phyloP scores from a whole-genome alignment of 2,329 filamentous ascomycete genomes.

The Blumeria graminis region DNA sequence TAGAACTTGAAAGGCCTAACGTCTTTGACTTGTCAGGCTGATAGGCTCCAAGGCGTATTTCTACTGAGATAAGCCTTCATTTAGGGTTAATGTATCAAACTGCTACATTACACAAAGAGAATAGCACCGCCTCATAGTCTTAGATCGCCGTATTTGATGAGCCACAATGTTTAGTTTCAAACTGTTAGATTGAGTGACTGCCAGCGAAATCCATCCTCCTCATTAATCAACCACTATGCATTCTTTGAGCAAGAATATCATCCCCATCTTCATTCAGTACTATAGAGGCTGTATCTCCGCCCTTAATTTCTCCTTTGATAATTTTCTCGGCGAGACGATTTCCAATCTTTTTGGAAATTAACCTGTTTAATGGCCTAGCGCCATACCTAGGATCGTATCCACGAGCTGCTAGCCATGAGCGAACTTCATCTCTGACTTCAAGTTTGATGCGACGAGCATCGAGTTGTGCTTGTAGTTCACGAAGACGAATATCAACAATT shows the following conservation, averaged over 20 bases:
- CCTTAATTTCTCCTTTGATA: conserved; percentile 60
- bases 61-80: too few relatives aligned
- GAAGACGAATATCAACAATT: conserved; percentile 79
- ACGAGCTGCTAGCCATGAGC: conserved; percentile 66
- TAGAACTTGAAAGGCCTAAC: too few relatives aligned
- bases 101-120: too few relatives aligned
- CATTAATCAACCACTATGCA: too few relatives aligned
- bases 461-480: conserved; percentile 59
- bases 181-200: too few relatives aligned
- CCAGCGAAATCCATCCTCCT: too few relatives aligned
- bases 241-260: conserved; percentile 19
- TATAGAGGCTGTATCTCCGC: conserved; percentile 50
- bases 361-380: conserved; percentile 67
- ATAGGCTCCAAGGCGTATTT: too few relatives aligned
- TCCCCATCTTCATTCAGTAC: conserved; percentile 36
- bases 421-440: conserved; percentile 43
- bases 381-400: conserved; percentile 86
- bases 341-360: conserved; percentile 75
- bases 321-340: conserved; percentile 80
- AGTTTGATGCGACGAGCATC: conserved; percentile 68
- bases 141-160: too few relatives aligned
- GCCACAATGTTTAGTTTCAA: too few relatives aligned
- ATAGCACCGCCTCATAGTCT: too few relatives aligned
- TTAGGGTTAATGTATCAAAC: too few relatives aligned
- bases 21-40: too few relatives aligned